phyloP scores from a whole-genome alignment of 768 basidiomycete species.

The Panellus pusillus region DNA sequence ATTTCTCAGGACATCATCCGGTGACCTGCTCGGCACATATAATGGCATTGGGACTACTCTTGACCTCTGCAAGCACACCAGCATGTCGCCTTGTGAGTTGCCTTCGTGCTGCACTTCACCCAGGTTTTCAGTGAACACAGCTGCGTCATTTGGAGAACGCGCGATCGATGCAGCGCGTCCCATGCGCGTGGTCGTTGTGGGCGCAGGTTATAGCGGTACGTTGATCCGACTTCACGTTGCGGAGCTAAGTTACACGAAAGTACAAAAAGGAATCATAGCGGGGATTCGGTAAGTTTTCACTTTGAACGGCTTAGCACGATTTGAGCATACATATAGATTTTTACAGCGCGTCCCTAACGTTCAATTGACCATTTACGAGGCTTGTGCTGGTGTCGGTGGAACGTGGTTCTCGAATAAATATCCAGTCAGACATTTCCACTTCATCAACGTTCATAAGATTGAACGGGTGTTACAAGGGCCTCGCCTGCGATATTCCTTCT shows the following conservation, averaged over 20 bases:
- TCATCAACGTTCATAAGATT: neutral
- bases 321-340: constrained; percentile 35
- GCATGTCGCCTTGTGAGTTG: neutral
- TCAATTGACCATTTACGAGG: constrained; percentile 59
- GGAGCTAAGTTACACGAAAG: neutral
- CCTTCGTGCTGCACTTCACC: neutral
- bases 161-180: constrained; percentile 52
- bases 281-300: constrained; percentile 46
- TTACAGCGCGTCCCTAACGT: constrained; percentile 54
- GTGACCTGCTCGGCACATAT: too few relatives aligned
- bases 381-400: constrained; percentile 58
- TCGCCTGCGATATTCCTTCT: constrained; percentile 64
- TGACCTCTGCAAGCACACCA: neutral
- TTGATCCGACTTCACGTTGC: neutral
- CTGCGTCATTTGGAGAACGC: constrained; percentile 3
- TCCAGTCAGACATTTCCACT: constrained; percentile 38
- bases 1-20: too few relatives aligned
- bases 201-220: constrained; percentile 59
- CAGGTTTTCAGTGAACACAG: neutral
- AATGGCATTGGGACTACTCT: too few relatives aligned
- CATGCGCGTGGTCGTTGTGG: constrained; percentile 55
- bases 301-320: neutral
- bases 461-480: constrained; percentile 34
- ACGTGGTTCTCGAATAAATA: constrained; percentile 61
- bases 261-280: constrained; percentile 45